Conservation (phyloP, 306 rosid species). For the Quercus variabilis region DNA sequence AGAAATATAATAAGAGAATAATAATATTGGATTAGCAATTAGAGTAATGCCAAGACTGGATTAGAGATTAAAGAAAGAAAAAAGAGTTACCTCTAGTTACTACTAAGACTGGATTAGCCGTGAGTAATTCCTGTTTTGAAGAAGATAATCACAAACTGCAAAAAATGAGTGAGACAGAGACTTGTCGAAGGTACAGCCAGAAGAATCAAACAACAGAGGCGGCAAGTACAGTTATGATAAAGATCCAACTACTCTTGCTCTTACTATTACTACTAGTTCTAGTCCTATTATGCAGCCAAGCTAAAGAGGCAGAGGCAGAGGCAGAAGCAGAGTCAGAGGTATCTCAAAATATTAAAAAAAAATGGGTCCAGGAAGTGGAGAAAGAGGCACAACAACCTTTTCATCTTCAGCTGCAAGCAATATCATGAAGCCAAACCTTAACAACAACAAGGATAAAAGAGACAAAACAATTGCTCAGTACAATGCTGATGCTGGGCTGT, state of each 20-base stretch:
- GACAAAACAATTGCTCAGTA: conserved; percentile 46
- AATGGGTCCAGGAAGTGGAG: conserved; percentile 42
- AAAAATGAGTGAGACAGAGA: conserved; percentile 21
- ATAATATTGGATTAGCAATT: no score
- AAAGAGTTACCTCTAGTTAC: no score
- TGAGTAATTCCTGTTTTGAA: no score
- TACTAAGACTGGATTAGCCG: no score
- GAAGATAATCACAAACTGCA: no score
- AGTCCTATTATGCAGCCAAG: no score
- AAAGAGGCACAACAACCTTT: conserved; percentile 33
- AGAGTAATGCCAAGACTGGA: no score
- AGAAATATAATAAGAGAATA: no score
- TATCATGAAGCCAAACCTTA: conserved; percentile 26
- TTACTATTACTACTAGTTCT: background rate
- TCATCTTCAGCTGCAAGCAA: conserved; percentile 56
- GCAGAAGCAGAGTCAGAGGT: background rate
- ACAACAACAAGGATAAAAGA: background rate
- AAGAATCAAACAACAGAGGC: background rate
- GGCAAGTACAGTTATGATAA: background rate
- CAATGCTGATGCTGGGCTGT: conserved; percentile 62
- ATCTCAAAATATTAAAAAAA: background rate
- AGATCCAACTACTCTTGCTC: background rate
- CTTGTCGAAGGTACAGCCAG: conserved; percentile 14
- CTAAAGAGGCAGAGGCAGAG: background rate
- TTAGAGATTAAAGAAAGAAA: no score